These are phyloP conservation scores for Colletotrichum sp. DNA, from an alignment of 2,329 filamentous ascomycete species.

Conservation along the genomic window DNA sequence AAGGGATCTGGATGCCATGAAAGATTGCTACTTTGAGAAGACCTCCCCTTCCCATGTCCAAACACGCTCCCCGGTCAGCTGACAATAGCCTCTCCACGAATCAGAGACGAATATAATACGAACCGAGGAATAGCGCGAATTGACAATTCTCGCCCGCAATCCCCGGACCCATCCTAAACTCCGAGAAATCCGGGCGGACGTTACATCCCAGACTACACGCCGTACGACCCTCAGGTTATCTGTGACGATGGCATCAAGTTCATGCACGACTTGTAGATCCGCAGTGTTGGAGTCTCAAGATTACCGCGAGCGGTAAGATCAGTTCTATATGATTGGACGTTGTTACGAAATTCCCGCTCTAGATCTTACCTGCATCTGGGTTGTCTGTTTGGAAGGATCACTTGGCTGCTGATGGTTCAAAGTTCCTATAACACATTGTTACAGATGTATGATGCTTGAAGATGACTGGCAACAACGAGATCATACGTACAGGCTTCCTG, in stretches of 20 bases:
- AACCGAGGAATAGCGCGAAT: not conserved
- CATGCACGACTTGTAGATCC: rapidly evolving
- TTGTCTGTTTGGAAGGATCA: not conserved
- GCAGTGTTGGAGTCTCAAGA: rapidly evolving
- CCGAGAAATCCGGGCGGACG: not conserved
- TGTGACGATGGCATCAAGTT: not conserved
- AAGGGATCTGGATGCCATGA: not conserved
- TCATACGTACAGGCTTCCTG: not conserved
- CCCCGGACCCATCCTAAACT: not conserved
- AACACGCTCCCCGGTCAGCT: not conserved
- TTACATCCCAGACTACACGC: rapidly evolving
- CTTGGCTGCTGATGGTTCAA: not conserved
- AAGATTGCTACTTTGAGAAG: not conserved
- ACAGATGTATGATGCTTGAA: rapidly evolving
- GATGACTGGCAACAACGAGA: not conserved
- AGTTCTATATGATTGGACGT: not conserved
- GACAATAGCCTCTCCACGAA: not conserved
- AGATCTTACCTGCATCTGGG: not conserved
- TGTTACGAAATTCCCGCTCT: not conserved
- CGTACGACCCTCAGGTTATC: not conserved
- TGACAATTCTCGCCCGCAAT: not conserved
- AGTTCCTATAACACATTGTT: not conserved
- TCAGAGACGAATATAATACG: not conserved
- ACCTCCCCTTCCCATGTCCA: not conserved
- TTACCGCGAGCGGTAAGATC: not conserved